Evolutionary conservation across 768 basidiomycete species (phyloP).

Genomic region (Termitomyces bulborhizus): DNA sequence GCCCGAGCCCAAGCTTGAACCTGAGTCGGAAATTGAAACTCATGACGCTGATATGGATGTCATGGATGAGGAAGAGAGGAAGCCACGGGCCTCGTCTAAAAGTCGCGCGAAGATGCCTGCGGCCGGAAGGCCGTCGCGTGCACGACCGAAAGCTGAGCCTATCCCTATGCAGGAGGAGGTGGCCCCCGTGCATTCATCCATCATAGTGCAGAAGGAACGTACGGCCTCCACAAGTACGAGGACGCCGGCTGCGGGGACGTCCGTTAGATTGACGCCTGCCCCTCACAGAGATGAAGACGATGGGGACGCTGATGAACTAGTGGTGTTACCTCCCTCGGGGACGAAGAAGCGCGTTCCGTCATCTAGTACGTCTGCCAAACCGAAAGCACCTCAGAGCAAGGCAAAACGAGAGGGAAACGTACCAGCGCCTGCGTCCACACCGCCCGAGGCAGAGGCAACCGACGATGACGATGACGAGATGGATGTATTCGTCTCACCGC

Average conservation of each 20-base stretch:
- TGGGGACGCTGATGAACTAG: conserved; percentile 1
- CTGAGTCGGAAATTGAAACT: not conserved
- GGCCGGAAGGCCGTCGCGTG: conserved; percentile 14
- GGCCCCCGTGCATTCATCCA: conserved; percentile 5
- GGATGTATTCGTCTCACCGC: conserved; percentile 1
- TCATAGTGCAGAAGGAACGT: not conserved
- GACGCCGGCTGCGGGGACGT: not conserved
- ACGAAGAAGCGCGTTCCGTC: not conserved
- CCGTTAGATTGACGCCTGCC: conserved; percentile 7
- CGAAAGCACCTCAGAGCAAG: not conserved
- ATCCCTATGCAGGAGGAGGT: conserved; percentile 7
- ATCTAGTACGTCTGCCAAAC: not conserved
- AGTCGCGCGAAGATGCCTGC: conserved; percentile 8
- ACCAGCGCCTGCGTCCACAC: not conserved
- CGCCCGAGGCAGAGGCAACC: not conserved
- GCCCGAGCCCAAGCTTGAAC: not conserved
- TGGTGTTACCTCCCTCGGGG: not conserved
- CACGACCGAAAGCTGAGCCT: conserved; percentile 16
- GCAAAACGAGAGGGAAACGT: conserved; percentile 1
- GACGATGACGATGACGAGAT: not conserved
- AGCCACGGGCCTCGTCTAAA: conserved; percentile 5
- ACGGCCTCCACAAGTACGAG: not conserved
- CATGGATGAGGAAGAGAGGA: conserved; percentile 5
- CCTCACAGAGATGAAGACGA: not conserved
- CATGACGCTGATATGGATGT: conserved; percentile 4